Evolutionary conservation across 805 yeast species (phyloP).

Genomic region (Yarrowia sp.): DNA sequence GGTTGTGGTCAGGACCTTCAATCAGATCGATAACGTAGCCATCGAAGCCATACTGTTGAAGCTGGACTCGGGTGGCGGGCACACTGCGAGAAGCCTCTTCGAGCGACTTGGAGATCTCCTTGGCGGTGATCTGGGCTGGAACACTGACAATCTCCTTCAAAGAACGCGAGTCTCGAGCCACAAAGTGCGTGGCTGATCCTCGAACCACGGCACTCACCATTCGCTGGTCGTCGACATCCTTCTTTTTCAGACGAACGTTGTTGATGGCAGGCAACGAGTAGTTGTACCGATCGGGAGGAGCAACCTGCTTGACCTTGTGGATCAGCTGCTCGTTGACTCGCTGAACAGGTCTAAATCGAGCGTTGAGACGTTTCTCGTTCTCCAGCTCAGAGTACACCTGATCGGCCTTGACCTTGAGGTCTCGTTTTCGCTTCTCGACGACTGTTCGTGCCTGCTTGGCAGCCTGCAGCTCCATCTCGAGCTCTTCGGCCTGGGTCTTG

Average conservation of each 20-base stretch:
- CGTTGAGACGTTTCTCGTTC: background rate
- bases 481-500: background rate
- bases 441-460: too few relatives aligned
- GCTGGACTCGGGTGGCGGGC: conserved; percentile 41
- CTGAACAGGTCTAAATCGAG: background rate
- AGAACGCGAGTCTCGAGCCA: conserved; percentile 4
- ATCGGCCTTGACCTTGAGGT: background rate
- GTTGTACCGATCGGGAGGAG: background rate
- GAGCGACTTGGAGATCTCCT: background rate
- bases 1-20: conserved; percentile 73
- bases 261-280: conserved; percentile 33
- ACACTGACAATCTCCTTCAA: background rate
- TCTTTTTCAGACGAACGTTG: background rate
- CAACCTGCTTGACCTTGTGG: conserved; percentile 41
- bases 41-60: conserved; percentile 71
- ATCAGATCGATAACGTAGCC: conserved; percentile 77
- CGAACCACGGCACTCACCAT: conserved; percentile 17
- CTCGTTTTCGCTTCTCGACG: background rate
- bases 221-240: background rate
- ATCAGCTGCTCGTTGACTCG: background rate
- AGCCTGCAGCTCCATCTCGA: background rate
- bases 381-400: background rate
- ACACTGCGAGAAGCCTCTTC: background rate
- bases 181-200: background rate
- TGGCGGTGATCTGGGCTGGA: background rate